Evolutionary conservation across 805 yeast species (phyloP), one percentile per base, ranked within the genome.

Genomic region (Henningerozyma blattae): DNA sequence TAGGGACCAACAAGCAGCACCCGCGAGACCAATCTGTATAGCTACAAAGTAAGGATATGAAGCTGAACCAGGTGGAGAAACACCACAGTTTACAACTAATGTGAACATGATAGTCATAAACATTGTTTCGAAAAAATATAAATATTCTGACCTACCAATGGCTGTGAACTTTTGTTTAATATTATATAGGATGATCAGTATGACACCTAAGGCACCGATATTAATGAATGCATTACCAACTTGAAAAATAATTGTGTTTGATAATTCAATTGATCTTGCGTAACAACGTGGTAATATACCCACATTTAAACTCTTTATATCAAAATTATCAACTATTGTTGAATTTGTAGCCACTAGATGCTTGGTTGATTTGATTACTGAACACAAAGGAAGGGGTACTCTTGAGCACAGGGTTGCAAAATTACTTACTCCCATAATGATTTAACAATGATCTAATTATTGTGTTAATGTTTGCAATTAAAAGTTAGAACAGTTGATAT

Each of bases 161-260:
- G 97, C 96, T 0, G 98, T 91, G 53, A 83, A 87, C 62, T 89
- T 85, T 38, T 77, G 65, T 52, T 87, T 67, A 29, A 87, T 75
- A 45, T 80, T 77, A 62, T 77, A 82, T 10, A 86, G 64, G 35
- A 87, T 81, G 45, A 85, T 68, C 32, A 77, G 62, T 25, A 80
- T 42, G 28, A 84, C 68, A 5, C 70, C 58, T 22, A 91, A 58
- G 0, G 84, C 74, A 1, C 80, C 85, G 34, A 89, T 75, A 50
- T 87, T 84, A 15, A 86, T 72, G 52, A 89, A 81, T 5, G 94
- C 85, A 41, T 78, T 81, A 19, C 95, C 96, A 12, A 84, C 66
- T 53, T 84, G 84, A 60, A 86, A 89, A 15, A 89, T 83, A 61
- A 84, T 68, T 1, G 97, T 89, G 59, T 89, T 89, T 34, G 95